Base-by-base conservation (phyloP, 1,139 yeast genomes). In the Suhomyces anneliseae region DNA sequence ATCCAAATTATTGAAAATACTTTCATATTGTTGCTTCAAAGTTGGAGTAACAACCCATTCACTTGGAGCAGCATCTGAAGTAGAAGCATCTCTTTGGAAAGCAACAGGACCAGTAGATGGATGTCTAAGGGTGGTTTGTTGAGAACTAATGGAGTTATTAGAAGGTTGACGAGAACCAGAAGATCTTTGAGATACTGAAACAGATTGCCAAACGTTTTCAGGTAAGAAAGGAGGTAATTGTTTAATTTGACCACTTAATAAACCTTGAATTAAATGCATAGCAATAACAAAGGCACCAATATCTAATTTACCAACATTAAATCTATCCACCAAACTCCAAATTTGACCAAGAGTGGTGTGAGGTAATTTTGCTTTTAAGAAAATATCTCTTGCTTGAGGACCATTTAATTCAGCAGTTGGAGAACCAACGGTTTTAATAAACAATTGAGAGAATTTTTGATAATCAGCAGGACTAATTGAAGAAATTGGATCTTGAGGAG, bases 211-310 rank as follows among this genome's bases (percentile, higher is more conserved):
- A 49, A 85, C 64, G 38, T 73, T 70, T 45, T 79, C 82, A 1
- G 97, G 92, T 49, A 93, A 69, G 32, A 75, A 68, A 1, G 83
- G 72, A 6, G 99, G 98, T 49, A 90, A 70, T 49, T 81, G 81
- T 48, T 77, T 78, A 54, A 88, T 70, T 7, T 81, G 59, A n/a
- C 90, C 87, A 60, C 83, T 81, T 61, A 90, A 72, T 39, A 85
- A 71, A 45, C 90, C 85, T 65, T 92, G 97, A 52, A 95, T 89
- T 61, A 95, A 76, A 68, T 89, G 96, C 99, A 95, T 93, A 8
- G 99, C 98, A 57, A 93, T 80, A 35, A 89, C 81, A 60, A 95
- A 93, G 57, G 89, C 92, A 24, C 83, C 76, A 59, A 83, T 79
- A 50, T 80, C 78, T 58, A 93, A 79, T 45, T 79, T 75, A 7